Percentiles rank a stretch among this genome's conserved stretches.
These are phyloP conservation scores for Oenanthe javanica DNA, from an alignment of 140 eudicot genomes.

Conservation along the genomic window DNA sequence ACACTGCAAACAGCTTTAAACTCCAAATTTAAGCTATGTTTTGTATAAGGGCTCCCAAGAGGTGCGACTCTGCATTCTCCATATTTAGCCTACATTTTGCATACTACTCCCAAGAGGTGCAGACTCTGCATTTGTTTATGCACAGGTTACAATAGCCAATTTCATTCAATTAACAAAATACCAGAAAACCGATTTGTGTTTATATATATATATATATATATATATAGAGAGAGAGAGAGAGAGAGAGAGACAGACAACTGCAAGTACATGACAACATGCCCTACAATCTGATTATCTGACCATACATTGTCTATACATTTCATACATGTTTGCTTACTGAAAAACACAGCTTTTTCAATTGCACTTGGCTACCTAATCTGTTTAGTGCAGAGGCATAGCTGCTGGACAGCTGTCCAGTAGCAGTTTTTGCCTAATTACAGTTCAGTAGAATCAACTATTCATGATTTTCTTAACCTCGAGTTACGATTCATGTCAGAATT, in stretches of 20 bases:
- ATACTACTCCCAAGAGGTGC: background rate
- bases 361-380: background rate
- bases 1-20: background rate
- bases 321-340: background rate
- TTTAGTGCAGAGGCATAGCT: background rate
- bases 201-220: too few relatives aligned
- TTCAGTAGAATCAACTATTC: too few relatives aligned
- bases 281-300: too few relatives aligned
- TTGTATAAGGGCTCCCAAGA: background rate
- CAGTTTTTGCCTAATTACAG: background rate
- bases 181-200: too few relatives aligned
- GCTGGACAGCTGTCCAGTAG: background rate
- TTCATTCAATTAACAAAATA: background rate
- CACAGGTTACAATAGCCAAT: background rate
- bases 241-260: too few relatives aligned
- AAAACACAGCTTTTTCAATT: background rate
- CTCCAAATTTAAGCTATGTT: background rate
- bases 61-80: background rate
- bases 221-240: too few relatives aligned
- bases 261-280: too few relatives aligned
- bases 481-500: background rate
- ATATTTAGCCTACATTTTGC: background rate
- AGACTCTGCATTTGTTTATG: background rate
- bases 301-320: too few relatives aligned
- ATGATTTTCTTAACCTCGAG: background rate